Conservation (phyloP, 1,284 basidiomycete genomes). For the Ustilago bromivora region DNA sequence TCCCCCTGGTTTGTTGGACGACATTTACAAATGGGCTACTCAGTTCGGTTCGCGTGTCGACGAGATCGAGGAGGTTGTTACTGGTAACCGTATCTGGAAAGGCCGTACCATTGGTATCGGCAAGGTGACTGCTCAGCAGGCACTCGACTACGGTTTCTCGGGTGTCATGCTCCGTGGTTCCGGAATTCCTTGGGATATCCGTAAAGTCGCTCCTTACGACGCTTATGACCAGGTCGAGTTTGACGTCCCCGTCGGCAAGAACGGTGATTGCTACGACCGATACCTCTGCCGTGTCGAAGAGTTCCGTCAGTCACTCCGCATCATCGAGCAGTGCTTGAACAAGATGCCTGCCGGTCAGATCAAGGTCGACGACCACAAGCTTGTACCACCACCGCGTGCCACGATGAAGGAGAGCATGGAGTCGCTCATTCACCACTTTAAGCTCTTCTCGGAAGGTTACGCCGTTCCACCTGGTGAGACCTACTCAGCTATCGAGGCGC, state of each 20-base stretch:
- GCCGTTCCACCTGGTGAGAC: slow-evolving; percentile 96
- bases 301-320: slow-evolving; percentile 92
- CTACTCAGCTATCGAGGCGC: slow-evolving; percentile 96
- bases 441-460: slow-evolving; percentile 94
- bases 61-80: slow-evolving; percentile 98
- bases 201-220: slow-evolving; percentile 91
- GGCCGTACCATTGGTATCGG: slow-evolving; percentile 91
- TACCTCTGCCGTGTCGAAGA: slow-evolving; percentile 98
- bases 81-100: slow-evolving; percentile 98
- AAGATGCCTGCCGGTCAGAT: slow-evolving; percentile 94
- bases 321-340: slow-evolving; percentile 87
- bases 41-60: slow-evolving; percentile 92
- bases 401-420: slow-evolving; percentile 99
- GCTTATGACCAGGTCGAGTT: slow-evolving; percentile 99
- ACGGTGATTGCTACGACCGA: slow-evolving; percentile 94
- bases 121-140: slow-evolving; percentile 89
- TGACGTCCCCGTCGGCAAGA: slow-evolving; percentile 93
- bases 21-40: slow-evolving; percentile 97
- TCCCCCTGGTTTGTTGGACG: slow-evolving; percentile 93
- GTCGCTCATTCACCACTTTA: slow-evolving; percentile 97
- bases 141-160: slow-evolving; percentile 91
- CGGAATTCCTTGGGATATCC: slow-evolving; percentile 93
- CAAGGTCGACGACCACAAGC: slow-evolving; percentile 98
- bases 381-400: slow-evolving; percentile 94
- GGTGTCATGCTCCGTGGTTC: slow-evolving; percentile 97